Evolutionary conservation across 306 rosid genomes (phyloP).

Genomic region (Pterocarpus santalinus): DNA sequence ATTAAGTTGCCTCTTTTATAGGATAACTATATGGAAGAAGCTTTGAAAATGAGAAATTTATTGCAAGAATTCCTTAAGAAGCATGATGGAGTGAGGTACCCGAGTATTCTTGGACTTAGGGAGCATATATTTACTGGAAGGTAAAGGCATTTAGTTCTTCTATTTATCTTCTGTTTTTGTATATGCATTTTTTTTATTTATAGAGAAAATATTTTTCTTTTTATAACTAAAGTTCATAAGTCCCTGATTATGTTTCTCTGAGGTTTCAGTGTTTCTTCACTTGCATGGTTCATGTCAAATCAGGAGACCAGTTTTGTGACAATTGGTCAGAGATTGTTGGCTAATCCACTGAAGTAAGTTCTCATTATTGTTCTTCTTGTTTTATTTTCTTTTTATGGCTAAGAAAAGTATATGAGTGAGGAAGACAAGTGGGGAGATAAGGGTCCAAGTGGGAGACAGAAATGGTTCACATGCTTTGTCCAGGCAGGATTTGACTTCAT

Average conservation of each 20-base stretch:
- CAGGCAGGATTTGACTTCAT: conserved; percentile 16
- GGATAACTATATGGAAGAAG: conserved; percentile 99
- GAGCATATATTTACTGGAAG: conserved; percentile 99
- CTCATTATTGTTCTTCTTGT: conserved; percentile 19
- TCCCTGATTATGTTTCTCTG: conserved; percentile 49
- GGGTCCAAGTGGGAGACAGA: conserved; percentile 17
- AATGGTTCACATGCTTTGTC: conserved; percentile 5
- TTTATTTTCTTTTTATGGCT: background rate
- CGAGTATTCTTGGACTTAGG: conserved; percentile 94
- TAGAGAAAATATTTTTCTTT: background rate
- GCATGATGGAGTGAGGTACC: conserved; percentile 89
- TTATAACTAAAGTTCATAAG: background rate
- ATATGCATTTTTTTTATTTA: background rate
- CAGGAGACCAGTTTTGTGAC: conserved; percentile 99
- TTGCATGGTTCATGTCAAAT: conserved; percentile 99
- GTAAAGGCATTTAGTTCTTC: conserved; percentile 47
- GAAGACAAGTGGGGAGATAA: background rate
- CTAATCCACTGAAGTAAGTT: conserved; percentile 91
- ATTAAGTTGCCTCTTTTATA: conserved; percentile 44
- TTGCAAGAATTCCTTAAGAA: conserved; percentile 89
- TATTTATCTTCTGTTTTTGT: background rate
- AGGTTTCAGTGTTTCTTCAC: conserved; percentile 94
- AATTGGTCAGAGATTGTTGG: conserved; percentile 96
- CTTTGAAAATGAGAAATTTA: conserved; percentile 96
- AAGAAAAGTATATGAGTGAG: background rate